Evolutionary conservation across 2,329 filamentous ascomycete genomes (phyloP).

Genomic region (Sporothrix brunneoviolacea): DNA sequence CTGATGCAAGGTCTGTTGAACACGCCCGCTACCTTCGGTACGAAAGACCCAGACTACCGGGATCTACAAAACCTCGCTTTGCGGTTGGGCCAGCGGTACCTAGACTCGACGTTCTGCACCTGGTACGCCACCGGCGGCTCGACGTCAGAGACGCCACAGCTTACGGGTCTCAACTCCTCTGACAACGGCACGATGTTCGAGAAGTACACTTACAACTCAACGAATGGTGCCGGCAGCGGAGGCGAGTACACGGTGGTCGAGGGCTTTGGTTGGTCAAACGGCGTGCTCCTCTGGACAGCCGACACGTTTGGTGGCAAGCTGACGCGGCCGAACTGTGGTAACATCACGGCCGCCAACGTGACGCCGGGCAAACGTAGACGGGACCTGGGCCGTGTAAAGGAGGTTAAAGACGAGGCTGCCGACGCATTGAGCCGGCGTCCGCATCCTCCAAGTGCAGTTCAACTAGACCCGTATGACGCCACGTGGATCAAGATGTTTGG

Average conservation of each 20-base stretch:
- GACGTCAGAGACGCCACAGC: constrained; percentile 45
- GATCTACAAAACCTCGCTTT: constrained; percentile 50
- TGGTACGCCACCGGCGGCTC: constrained; percentile 62
- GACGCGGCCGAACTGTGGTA: constrained; percentile 48
- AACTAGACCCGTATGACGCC: constrained; percentile 41
- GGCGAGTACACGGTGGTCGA: constrained; percentile 65
- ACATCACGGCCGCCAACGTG: constrained; percentile 37
- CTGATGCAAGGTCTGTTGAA: constrained; percentile 56
- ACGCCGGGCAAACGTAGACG: constrained; percentile 26
- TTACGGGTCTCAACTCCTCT: constrained; percentile 37
- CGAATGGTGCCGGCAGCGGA: constrained; percentile 55
- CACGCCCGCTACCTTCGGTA: constrained; percentile 49
- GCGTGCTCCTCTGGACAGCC: constrained; percentile 59
- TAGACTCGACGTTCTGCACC: constrained; percentile 63
- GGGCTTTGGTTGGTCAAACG: constrained; percentile 66
- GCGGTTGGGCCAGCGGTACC: constrained; percentile 55
- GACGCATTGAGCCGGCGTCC: not conserved
- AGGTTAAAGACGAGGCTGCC: not conserved
- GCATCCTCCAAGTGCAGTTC: constrained; percentile 34
- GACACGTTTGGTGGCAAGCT: constrained; percentile 54
- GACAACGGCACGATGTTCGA: constrained; percentile 60
- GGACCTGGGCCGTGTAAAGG: not conserved
- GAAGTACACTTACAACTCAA: constrained; percentile 57
- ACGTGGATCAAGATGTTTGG: constrained; percentile 43
- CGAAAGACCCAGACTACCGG: constrained; percentile 46